Conservation (phyloP, 441 rosid genomes). For the Gossypium laxum region DNA sequence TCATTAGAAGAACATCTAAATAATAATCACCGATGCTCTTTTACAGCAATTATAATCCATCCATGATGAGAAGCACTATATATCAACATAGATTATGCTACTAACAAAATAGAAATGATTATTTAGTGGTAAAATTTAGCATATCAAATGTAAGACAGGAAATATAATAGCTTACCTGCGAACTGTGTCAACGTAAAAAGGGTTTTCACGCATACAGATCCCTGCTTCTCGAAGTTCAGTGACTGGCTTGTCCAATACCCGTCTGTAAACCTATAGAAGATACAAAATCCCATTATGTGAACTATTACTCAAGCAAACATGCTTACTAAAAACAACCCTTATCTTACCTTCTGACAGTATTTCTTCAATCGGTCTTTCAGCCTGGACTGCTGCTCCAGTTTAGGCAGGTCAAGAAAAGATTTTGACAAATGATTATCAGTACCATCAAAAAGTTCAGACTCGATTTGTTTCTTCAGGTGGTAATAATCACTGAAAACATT, state of each 20-base stretch:
- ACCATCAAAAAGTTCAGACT: constrained; percentile 77
- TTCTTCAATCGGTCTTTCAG: constrained; percentile 82
- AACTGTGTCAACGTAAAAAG: constrained; percentile 93
- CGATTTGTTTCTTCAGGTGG: constrained; percentile 91
- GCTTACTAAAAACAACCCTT: constrained; percentile 8
- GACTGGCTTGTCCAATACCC: constrained; percentile 82
- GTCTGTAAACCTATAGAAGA: constrained; percentile 60
- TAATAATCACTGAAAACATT: constrained; percentile 70
- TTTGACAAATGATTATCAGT: constrained; percentile 51
- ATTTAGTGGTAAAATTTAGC: constrained; percentile 9
- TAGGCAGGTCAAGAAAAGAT: constrained; percentile 81
- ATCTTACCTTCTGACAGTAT: constrained; percentile 78
- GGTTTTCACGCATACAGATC: constrained; percentile 97
- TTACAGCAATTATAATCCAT: neutral
- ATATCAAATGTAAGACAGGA: constrained; percentile 5
- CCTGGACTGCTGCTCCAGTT: constrained; percentile 68
- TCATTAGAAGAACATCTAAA: neutral
- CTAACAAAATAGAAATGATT: constrained; percentile 12
- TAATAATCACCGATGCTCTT: neutral
- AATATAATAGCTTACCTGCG: constrained; percentile 57
- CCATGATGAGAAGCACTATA: constrained; percentile 2
- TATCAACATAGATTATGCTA: constrained; percentile 4
- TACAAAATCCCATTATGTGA: constrained; percentile 19
- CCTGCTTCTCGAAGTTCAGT: constrained; percentile 98
- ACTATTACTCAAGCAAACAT: constrained; percentile 16